Evolutionary conservation across 179 eudicot genomes (phyloP).

Genomic region (Gypsophila paniculata): DNA sequence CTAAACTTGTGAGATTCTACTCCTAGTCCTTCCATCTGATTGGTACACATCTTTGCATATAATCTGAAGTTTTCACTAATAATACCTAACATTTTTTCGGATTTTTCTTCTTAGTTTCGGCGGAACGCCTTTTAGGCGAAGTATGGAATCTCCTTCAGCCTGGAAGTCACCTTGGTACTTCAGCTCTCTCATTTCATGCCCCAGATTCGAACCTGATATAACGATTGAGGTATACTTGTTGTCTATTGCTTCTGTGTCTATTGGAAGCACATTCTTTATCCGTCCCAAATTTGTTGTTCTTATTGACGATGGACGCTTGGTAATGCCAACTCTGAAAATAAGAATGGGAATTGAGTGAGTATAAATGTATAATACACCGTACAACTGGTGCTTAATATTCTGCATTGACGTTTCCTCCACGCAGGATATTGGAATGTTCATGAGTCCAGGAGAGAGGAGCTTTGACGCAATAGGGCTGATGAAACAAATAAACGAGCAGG

Average conservation of each 20-base stretch:
- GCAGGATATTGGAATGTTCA: constrained; percentile 76
- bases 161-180: constrained; percentile 98
- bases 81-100: not conserved
- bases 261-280: not conserved
- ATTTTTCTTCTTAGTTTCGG: constrained; percentile 44
- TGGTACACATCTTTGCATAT: not conserved
- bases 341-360: not conserved
- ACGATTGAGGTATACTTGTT: constrained; percentile 63
- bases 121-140: constrained; percentile 75
- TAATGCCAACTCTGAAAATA: no score
- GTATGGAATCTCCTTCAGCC: constrained; percentile 93
- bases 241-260: not conserved
- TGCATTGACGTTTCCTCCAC: constrained; percentile 14
- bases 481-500: constrained; percentile 82
- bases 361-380: no score
- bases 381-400: not conserved
- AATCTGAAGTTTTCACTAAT: not conserved
- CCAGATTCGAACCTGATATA: constrained; percentile 72
- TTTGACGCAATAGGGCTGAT: constrained; percentile 86
- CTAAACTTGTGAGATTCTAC: constrained; percentile 31
- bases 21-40: not conserved
- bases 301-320: no score
- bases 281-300: not conserved
- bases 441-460: constrained; percentile 74
- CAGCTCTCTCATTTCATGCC: constrained; percentile 63